Conservation (phyloP, 2,329 filamentous ascomycete genomes). For the Capronia coronata region DNA sequence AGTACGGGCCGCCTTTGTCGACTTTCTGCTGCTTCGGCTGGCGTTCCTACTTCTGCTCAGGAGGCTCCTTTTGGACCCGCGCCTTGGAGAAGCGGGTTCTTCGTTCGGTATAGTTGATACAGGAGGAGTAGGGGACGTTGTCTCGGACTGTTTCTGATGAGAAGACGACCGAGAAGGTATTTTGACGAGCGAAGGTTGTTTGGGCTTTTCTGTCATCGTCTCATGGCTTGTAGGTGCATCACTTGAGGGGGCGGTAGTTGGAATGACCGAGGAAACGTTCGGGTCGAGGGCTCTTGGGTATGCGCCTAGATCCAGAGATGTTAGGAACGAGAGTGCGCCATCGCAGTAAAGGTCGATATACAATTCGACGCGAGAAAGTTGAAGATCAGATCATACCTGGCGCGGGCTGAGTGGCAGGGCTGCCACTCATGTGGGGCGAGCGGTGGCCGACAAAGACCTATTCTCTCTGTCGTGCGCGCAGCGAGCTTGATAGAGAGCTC, state of each 20-base stretch:
- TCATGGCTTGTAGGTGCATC: slow-evolving; percentile 13
- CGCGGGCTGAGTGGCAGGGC: slow-evolving; percentile 26
- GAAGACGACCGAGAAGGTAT: slow-evolving; percentile 27
- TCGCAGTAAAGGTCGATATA: slow-evolving; percentile 11
- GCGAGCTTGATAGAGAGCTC: slow-evolving; percentile 6
- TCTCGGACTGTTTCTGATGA: slow-evolving; percentile 15
- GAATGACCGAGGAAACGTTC: slow-evolving; percentile 12
- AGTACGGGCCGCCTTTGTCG: slow-evolving; percentile 22
- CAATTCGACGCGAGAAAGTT: slow-evolving; percentile 8
- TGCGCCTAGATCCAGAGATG: slow-evolving; percentile 15
- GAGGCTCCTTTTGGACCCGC: slow-evolving; percentile 29
- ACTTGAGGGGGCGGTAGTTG: slow-evolving; percentile 4
- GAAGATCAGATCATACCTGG: slow-evolving; percentile 23
- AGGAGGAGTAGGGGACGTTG: slow-evolving; percentile 8
- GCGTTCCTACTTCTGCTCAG: slow-evolving; percentile 27
- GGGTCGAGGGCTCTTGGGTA: slow-evolving; percentile 7
- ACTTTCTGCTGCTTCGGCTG: slow-evolving; percentile 27
- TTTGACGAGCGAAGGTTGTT: slow-evolving; percentile 20
- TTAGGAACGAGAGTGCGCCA: slow-evolving; percentile 19
- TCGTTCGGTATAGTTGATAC: slow-evolving; percentile 15
- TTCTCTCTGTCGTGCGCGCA: slow-evolving; percentile 15
- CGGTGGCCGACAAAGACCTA: slow-evolving; percentile 23
- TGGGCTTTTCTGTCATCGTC: slow-evolving; percentile 22
- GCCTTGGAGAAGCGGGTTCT: slow-evolving; percentile 22
- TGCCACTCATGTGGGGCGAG: slow-evolving; percentile 31